Evolutionary conservation across 2,329 filamentous ascomycete genomes (phyloP).

Genomic region (Fusarium metavorans): DNA sequence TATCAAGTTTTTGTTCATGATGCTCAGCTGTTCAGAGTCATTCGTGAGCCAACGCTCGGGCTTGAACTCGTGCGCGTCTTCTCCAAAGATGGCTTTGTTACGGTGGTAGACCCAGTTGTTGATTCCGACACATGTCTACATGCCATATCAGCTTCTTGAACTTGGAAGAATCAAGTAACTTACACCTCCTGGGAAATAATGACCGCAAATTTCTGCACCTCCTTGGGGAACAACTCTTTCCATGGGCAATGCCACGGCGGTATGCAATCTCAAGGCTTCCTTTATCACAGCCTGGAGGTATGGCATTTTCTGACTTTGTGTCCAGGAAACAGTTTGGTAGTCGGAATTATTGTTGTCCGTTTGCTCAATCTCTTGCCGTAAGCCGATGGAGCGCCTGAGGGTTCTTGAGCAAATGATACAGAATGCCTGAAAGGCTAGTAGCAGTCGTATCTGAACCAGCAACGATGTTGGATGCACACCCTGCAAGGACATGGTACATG

Average conservation of each 20-base stretch:
- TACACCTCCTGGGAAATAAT: not conserved
- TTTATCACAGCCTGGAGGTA: constrained; percentile 7
- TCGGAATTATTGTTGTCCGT: no score
- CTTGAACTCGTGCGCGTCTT: constrained; percentile 1
- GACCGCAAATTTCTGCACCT: not conserved
- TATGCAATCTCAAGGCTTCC: not conserved
- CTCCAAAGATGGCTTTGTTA: not conserved
- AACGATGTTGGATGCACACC: constrained; percentile 2
- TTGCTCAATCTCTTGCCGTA: no score
- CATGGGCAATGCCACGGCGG: constrained; percentile 1
- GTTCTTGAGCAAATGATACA: not conserved
- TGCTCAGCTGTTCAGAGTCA: not conserved
- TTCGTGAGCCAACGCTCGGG: constrained; percentile 4
- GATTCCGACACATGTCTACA: not conserved
- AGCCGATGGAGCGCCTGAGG: not conserved
- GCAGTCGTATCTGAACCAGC: constrained; percentile 2
- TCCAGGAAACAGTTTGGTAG: no score
- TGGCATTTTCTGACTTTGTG: constrained; percentile 1
- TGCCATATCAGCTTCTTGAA: not conserved
- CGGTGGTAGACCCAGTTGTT: constrained; percentile 9
- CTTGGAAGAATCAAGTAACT: not conserved
- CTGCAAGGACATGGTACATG: not conserved
- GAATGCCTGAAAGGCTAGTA: not conserved
- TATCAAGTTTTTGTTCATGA: constrained; percentile 5
- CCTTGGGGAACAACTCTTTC: constrained; percentile 2